These are phyloP conservation scores for Penicillium sp. DNA, from an alignment of 2,329 filamentous ascomycete species.

Conservation along the genomic window DNA sequence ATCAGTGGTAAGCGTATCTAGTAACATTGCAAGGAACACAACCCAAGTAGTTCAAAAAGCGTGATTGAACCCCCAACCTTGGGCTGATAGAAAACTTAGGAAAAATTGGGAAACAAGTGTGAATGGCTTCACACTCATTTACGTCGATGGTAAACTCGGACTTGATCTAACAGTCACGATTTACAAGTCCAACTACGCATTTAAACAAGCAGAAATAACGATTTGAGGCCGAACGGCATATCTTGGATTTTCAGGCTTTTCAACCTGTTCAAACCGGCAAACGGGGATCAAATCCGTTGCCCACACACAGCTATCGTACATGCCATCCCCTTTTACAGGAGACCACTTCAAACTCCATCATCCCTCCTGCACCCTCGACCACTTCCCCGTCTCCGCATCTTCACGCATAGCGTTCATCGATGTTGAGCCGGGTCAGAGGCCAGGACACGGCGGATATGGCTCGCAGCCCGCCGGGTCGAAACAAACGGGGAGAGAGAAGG, in stretches of 20 bases:
- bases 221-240: background rate
- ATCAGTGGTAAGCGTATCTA: no score
- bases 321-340: background rate
- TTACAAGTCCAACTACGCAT: background rate
- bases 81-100: no score
- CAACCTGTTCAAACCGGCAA: background rate
- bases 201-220: background rate
- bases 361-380: background rate
- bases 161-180: background rate
- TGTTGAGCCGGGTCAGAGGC: background rate
- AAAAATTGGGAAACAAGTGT: no score
- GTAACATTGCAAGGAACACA: no score
- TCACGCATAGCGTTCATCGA: background rate
- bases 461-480: background rate
- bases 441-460: background rate
- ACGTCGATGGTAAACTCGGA: no score
- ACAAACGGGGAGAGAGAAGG: background rate
- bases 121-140: no score
- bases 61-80: no score
- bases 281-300: background rate
- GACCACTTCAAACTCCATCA: background rate
- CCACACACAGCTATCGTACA: background rate
- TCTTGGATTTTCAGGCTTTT: background rate
- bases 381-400: background rate
- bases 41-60: no score